Percentiles rank a stretch among this genome's conserved stretches.
These are phyloP conservation scores for Guyanaporus albipodus DNA, from an alignment of 768 basidiomycete genomes.

Conservation along the genomic window DNA sequence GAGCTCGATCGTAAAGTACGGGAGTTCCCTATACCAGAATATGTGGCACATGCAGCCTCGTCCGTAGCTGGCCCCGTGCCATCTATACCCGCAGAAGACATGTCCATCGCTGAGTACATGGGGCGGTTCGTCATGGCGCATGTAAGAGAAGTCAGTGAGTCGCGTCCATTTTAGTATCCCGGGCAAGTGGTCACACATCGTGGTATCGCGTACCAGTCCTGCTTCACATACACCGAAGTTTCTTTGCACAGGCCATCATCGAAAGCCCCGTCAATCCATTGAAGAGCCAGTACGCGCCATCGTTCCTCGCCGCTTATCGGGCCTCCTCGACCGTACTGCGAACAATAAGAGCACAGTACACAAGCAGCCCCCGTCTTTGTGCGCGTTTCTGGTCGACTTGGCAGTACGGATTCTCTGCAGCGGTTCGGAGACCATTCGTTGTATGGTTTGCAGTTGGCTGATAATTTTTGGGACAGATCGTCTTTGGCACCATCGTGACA, in stretches of 20 bases:
- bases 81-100: constrained; percentile 9
- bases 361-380: constrained; percentile 42
- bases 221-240: constrained; percentile 61
- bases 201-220: constrained; percentile 37
- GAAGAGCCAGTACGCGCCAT: constrained; percentile 59
- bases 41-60: constrained; percentile 36
- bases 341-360: constrained; percentile 46
- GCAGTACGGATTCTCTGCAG: constrained; percentile 57
- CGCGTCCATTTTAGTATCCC: neutral
- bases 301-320: constrained; percentile 60
- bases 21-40: constrained; percentile 56
- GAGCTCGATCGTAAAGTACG: constrained; percentile 66
- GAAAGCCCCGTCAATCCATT: constrained; percentile 65
- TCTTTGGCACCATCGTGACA: constrained; percentile 77
- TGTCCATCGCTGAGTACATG: constrained; percentile 32
- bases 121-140: constrained; percentile 36
- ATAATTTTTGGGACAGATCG: constrained; percentile 43
- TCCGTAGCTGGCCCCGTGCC: constrained; percentile 27
- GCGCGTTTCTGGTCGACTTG: constrained; percentile 60
- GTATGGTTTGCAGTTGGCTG: neutral
- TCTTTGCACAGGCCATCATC: constrained; percentile 69
- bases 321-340: constrained; percentile 55
- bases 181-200: constrained; percentile 1
- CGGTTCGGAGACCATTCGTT: constrained; percentile 31
- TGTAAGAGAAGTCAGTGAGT: constrained; percentile 35